Evolutionary conservation across 805 yeast species (phyloP), one percentile per base, ranked within the genome.

Genomic region (Kockiozyma suomiensis): DNA sequence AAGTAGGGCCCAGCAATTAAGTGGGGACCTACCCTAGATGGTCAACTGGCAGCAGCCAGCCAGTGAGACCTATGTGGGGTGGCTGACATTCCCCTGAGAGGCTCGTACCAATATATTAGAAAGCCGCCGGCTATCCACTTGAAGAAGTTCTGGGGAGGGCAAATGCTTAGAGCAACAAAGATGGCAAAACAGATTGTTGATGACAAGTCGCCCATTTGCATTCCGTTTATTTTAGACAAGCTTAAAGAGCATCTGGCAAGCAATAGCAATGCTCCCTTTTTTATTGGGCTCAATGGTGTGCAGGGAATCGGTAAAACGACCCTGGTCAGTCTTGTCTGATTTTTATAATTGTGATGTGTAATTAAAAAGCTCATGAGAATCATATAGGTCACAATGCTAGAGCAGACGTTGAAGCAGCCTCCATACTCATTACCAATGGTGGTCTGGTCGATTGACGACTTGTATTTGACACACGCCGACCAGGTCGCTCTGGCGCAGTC

Each of bases 371-470:
- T n/a, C n/a, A n/a, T 13, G 13, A 17, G 5, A 28, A 15, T 30
- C 53, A 23, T 46, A 21, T 32, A 54, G 54, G 58, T 49, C 26
- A 53, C 62, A 21, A 19, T 41, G 40, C 52, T 50, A 4, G 61
- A 47, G 25, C 28, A 58, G 13, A 48, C 58, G 7, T 52, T 62
- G 13, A 32, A 43, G 19, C 41, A 21, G 7, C 53, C 54, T n/a
- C 62, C 67, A 3, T 37, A 66, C 28, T 53, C 57, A 8, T 41
- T 55, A 19, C 58, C 70, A 8, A 69, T 73, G 5, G 75, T 74
- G 5, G 70, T 67, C 33, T 63, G 88, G 49, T 92, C 96, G 59
- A 81, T 91, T 67, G 99, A 93, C 74, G 98, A 94, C 73, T 82
- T 90, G 60, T 93, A 93, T 71, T 75, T 89, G 41, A 83, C 89